Base-by-base conservation (phyloP, 164 flowering plant species). In the Pachysandra terminalis region DNA sequence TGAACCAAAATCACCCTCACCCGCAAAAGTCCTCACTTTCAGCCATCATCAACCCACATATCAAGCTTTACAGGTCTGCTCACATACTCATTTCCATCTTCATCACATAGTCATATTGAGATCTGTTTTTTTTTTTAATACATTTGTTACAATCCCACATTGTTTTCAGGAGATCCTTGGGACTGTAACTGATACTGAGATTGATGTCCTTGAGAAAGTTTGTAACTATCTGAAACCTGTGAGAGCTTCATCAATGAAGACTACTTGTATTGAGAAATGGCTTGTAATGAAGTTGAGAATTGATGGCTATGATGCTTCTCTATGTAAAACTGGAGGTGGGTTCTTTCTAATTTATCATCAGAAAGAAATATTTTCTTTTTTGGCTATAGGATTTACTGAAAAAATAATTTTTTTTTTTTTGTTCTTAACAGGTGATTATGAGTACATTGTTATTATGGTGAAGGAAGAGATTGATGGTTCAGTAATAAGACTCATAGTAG, bases 401-500 rank as follows among this genome's bases (percentile, higher is more conserved):
- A n/a, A n/a, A n/a, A n/a, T n/a, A n/a, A n/a, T 3, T 32, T 7
- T 32, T 3, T 32, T 7, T 32, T 32, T 32, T 32, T 3, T 14
- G 23, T 35, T 49, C 12, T 40, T 32, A 32, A 62, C 79, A 83
- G 92, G 88, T 32, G 81, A 77, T 25, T 85, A 87, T 73, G 89
- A 87, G 49, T 87, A 81, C 76, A 81, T 87, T 49, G 89, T 85
- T 6, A 59, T 87, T n/a, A n/a, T n/a, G n/a, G n/a, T n/a, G n/a
- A n/a, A n/a, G n/a, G n/a, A n/a, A n/a, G n/a, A n/a, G n/a, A n/a
- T n/a, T 59, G 79, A 71, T 16, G 35, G 48, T 27, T 21, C 77
- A 59, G 9, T 3, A n/a, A n/a, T n/a, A 22, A 82, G 92, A 63
- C 54, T 81, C 49, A 84, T 87, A 68, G 73, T 87, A 49, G 92